Conservation (phyloP, 1,284 basidiomycete genomes). For the Hemileia vastatrix region DNA sequence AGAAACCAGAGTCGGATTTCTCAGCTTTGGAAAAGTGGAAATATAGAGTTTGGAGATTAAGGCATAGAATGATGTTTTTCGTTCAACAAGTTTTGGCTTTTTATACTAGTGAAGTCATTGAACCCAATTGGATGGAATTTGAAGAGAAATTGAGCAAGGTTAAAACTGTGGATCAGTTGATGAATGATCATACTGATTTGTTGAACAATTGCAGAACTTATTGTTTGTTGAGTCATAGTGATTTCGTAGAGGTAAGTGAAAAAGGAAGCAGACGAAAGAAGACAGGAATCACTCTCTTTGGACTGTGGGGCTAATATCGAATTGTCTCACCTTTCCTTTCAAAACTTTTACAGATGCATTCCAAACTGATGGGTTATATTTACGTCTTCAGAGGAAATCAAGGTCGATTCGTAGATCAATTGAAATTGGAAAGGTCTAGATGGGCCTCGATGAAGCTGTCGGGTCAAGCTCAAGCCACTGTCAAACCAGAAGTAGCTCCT, state of each 20-base stretch:
- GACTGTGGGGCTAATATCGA: no score
- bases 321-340: background rate
- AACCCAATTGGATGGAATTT: constrained; percentile 40
- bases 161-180: constrained; percentile 41
- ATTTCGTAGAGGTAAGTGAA: no score
- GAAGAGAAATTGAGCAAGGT: constrained; percentile 34
- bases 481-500: constrained; percentile 7
- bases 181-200: constrained; percentile 42
- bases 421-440: constrained; percentile 29
- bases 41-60: constrained; percentile 36
- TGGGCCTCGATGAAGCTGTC: constrained; percentile 27
- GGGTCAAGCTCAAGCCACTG: constrained; percentile 22
- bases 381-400: constrained; percentile 35
- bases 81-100: constrained; percentile 42
- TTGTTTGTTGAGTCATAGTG: constrained; percentile 43
- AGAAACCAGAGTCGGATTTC: no score
- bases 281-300: no score
- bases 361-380: constrained; percentile 34
- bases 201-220: constrained; percentile 39
- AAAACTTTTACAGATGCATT: constrained; percentile 25
- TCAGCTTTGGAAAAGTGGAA: constrained; percentile 40
- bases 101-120: constrained; percentile 38
- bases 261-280: no score
- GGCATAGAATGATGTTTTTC: constrained; percentile 40
- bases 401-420: constrained; percentile 33